These are phyloP conservation scores for Starmerella sp. DNA, from an alignment of 805 yeast species.

Conservation along the genomic window DNA sequence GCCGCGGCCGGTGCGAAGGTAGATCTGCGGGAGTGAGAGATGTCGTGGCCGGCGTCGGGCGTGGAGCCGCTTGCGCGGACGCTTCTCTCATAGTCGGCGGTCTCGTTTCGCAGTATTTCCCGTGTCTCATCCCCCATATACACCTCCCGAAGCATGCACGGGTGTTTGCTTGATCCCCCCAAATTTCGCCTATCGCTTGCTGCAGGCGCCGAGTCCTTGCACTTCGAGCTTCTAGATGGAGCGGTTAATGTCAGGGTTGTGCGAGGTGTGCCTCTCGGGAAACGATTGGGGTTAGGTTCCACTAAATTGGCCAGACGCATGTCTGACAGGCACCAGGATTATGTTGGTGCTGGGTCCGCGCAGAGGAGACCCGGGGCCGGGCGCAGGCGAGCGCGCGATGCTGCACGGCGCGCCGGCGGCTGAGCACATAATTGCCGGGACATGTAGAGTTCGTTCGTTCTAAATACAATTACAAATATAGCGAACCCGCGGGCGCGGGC, in stretches of 20 bases:
- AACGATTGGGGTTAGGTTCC: background rate
- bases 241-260: background rate
- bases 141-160: background rate
- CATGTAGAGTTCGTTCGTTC: too few relatives aligned
- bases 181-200: background rate
- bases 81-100: background rate
- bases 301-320: background rate
- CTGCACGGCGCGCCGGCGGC: too few relatives aligned
- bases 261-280: background rate
- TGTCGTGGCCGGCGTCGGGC: background rate
- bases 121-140: slow-evolving; percentile 9
- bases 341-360: too few relatives aligned
- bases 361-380: too few relatives aligned
- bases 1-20: background rate
- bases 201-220: background rate
- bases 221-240: background rate
- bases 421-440: too few relatives aligned
- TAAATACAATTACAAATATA: background rate
- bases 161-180: background rate
- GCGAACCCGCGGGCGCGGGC: too few relatives aligned
- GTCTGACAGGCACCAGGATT: too few relatives aligned
- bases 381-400: too few relatives aligned
- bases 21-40: background rate
- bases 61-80: background rate
- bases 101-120: background rate